Evolutionary conservation across 495 filamentous ascomycete genomes (phyloP), one percentile per base, ranked within the genome.

Genomic region (Neurospora pannonica): DNA sequence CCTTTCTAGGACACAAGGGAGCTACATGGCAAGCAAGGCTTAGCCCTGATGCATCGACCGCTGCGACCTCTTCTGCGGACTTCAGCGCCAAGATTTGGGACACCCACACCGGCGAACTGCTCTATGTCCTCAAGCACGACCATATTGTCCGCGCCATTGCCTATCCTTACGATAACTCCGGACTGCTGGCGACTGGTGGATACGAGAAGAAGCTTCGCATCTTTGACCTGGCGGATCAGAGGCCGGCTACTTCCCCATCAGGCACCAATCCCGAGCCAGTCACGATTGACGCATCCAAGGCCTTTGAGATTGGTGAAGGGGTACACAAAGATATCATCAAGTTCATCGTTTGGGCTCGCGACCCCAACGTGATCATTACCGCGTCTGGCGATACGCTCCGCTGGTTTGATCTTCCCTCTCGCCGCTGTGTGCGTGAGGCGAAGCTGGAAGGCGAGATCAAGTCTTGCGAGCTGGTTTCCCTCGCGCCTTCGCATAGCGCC

Each of bases 61-160:
- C 97, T 75, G 95, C 94, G 13, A 98, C 96, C 36, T 96, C 91
- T 37, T 95, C 94, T 28, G 96, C 96, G 54, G 96, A 99, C 82
- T 99, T 99, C 84, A 95, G 94, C 36, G 95, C 95, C 71, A 97
- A 96, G 81, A 90, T 99, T 54, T 99, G 96, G 96, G 96, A 99
- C 78, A 97, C 96, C 7, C 92, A 94, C 77, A 94, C 92, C 5
- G 96, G 96, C 76, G 97, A 98, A 86, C 91, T 92, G 48, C 87
- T 97, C 38, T 92, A 92, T 80, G 93, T 94, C 7, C 89, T 99
- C 34, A 89, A 93, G 77, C 97, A 98, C 82, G 88, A 93, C 72
- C 97, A 98, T 82, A 97, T 99, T 76, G 95, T 97, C 74, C 93
- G 96, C 71, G 93, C 97, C 8, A 90, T 97, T 39, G 94, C 95